Percentiles rank a stretch among this genome's conserved stretches.
Conservation (phyloP, 768 basidiomycete species). For the Dioszegia crocea region DNA sequence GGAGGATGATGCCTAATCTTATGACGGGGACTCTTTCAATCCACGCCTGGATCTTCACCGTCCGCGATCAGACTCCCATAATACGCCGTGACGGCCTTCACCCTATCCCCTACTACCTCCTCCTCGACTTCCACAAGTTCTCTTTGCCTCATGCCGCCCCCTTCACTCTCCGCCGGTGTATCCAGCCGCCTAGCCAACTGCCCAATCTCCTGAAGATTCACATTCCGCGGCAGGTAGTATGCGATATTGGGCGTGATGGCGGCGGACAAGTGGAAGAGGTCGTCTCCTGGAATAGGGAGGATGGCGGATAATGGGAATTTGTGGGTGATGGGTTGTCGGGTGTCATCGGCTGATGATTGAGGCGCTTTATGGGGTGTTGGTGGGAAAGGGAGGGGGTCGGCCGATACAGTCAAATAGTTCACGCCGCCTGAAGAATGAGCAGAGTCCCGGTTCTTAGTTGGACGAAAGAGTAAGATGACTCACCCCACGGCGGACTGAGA, state of each 20-base stretch:
- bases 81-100: constrained; percentile 92
- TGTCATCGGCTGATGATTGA: neutral
- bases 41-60: no score
- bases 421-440: constrained; percentile 33
- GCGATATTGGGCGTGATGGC: constrained; percentile 76
- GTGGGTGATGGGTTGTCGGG: constrained; percentile 8
- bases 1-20: neutral
- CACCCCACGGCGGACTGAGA: constrained; percentile 93
- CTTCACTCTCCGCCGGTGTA: constrained; percentile 10
- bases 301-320: constrained; percentile 67
- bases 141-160: constrained; percentile 27
- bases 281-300: constrained; percentile 72
- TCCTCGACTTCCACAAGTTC: constrained; percentile 88
- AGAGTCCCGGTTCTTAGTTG: no score
- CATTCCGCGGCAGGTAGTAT: constrained; percentile 83
- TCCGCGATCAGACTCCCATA: constrained; percentile 69
- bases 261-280: constrained; percentile 71
- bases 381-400: constrained; percentile 5
- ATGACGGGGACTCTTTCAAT: neutral
- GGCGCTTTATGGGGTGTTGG: neutral
- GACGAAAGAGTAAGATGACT: constrained; percentile 35
- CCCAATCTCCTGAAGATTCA: constrained; percentile 67
- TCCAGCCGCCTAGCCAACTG: constrained; percentile 50
- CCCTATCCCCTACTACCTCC: constrained; percentile 88
- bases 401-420: constrained; percentile 36